phyloP scores from a whole-genome alignment of 208 protist genomes.

The Trichomonas gallinae region DNA sequence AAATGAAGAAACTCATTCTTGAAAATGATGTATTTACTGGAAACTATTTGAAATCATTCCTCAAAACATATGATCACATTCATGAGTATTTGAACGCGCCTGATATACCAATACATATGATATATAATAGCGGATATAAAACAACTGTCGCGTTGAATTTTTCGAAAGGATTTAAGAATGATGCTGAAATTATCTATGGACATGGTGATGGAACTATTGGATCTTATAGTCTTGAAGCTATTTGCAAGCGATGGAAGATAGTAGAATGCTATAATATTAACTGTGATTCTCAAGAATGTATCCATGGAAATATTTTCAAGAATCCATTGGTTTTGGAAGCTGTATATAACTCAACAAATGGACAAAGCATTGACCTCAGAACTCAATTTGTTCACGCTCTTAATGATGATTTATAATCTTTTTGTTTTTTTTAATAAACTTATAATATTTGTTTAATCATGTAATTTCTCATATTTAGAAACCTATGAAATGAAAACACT shows the following conservation, averaged over 20 bases:
- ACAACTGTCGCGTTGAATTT: background rate
- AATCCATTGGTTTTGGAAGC: background rate
- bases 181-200: background rate
- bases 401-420: no score
- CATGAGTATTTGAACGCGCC: background rate
- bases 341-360: background rate
- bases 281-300: background rate
- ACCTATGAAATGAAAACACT: no score
- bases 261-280: background rate
- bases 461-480: no score
- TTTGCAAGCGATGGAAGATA: background rate
- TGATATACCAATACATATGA: background rate
- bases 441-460: no score
- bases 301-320: background rate
- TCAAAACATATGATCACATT: background rate
- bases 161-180: background rate
- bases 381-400: no score
- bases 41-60: background rate
- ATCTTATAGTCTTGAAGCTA: background rate
- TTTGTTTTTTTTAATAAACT: no score
- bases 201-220: background rate
- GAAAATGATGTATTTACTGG: background rate
- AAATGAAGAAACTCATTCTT: background rate
- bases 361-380: background rate
- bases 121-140: background rate